Base-by-base conservation (phyloP, 1,284 basidiomycete genomes). In the Leccinum cinnamomeum region DNA sequence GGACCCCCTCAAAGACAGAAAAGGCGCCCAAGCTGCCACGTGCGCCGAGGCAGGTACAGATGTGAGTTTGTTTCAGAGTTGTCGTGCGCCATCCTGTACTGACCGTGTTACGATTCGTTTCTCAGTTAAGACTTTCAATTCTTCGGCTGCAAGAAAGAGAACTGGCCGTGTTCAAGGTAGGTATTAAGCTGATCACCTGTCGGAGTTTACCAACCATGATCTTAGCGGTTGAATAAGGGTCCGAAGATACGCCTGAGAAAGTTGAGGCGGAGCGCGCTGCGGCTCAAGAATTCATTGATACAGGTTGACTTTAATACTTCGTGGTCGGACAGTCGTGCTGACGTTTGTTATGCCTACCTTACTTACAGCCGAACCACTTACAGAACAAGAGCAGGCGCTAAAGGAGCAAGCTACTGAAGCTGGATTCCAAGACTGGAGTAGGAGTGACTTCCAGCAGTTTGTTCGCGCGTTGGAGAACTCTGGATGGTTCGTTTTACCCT, bases 81-180 rank as follows among this genome's bases (percentile, higher is more conserved):
- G 25, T 28, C 7, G 12, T n/a, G 33, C 14, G 23, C 5, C 25
- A 37, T 25, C 11, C 8, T 33, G 30, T 33, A 33, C 30, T 33
- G 30, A 33, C 30, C 30, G 30, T 48, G 18, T 33, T 7, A 14
- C n/a, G 7, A 57, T 58, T 56, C 2, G 7, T 14, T 60, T 69
- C 8, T 53, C 68, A 95, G 94, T 67, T 90, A 97, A 79, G 97
- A 98, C 75, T 98, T 96, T 84, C 97, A 99, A 73, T 99, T 99
- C 83, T 98, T 94, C 80, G 92, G 70, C 79, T 98, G 53, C 95
- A 98, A 75, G 93, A 97, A 70, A 86, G 90, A 62, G 97, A 98
- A 76, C 79, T 90, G 35, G 89, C 91, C 5, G 91, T 89, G 18
- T 89, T 90, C 76, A 90, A 91, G 79, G 92, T 89, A 58, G 58